These are phyloP conservation scores for Cercospora sp. DNA, from an alignment of 2,329 filamentous ascomycete species.

Conservation along the genomic window DNA sequence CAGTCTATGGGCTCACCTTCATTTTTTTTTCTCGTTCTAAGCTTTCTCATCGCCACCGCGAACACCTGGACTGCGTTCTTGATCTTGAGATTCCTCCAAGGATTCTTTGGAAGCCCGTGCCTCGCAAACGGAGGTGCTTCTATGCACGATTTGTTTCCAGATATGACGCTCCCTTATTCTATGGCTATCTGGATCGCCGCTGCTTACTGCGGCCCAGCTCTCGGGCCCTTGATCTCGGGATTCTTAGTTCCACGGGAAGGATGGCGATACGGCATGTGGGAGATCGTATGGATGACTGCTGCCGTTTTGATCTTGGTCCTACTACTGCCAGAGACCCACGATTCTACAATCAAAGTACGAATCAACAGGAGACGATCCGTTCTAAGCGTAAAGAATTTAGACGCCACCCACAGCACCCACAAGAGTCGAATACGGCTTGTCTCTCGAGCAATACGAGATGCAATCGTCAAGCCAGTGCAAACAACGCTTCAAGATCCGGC, in stretches of 20 bases:
- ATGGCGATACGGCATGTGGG: constrained; percentile 64
- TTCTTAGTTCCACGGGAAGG: constrained; percentile 57
- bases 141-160: constrained; percentile 44
- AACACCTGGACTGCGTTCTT: constrained; percentile 43
- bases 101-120: constrained; percentile 66
- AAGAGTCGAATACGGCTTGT: constrained; percentile 22
- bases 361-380: constrained; percentile 43
- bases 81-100: constrained; percentile 62
- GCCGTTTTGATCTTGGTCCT: constrained; percentile 57
- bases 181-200: constrained; percentile 46
- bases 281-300: constrained; percentile 62
- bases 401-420: constrained; percentile 49
- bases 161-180: constrained; percentile 45
- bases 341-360: constrained; percentile 21
- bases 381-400: constrained; percentile 56
- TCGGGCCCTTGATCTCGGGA: constrained; percentile 61
- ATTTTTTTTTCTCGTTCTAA: no score
- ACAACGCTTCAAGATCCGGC: constrained; percentile 51
- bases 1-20: constrained; percentile 17
- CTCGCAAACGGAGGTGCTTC: constrained; percentile 58
- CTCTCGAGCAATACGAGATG: constrained; percentile 42
- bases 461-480: constrained; percentile 62
- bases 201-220: constrained; percentile 49
- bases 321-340: constrained; percentile 60
- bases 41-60: no score